phyloP scores from a whole-genome alignment of 345 rosid genomes.

The Pistacia atlantica region DNA sequence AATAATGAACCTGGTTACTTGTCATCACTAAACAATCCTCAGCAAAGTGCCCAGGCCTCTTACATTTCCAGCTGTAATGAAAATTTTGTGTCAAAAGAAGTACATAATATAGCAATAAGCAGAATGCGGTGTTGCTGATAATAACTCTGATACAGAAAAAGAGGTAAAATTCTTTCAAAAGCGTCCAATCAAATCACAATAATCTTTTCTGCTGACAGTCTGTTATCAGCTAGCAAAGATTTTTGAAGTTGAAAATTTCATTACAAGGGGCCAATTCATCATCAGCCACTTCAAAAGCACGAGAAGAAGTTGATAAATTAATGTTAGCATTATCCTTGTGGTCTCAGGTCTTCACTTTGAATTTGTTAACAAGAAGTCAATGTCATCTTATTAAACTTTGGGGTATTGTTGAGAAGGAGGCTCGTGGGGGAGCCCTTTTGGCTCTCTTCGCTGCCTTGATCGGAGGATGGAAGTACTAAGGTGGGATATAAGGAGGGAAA shows the following conservation, averaged over 20 bases:
- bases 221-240: not conserved
- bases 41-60: slow-evolving; percentile 73
- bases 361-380: not conserved
- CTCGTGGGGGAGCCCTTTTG: too few relatives aligned
- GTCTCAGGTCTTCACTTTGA: not conserved
- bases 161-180: not conserved
- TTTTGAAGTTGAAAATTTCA: not conserved
- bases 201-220: not conserved
- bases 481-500: not conserved
- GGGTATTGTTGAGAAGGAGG: not conserved
- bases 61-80: slow-evolving; percentile 59
- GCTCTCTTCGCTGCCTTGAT: too few relatives aligned
- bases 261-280: not conserved
- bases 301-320: not conserved
- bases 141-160: not conserved
- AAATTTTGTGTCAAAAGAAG: not conserved
- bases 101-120: not conserved
- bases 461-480: too few relatives aligned
- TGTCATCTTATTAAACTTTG: not conserved
- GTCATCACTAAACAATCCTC: slow-evolving; percentile 57
- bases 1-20: slow-evolving; percentile 39
- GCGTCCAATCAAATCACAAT: not conserved
- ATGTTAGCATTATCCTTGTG: not conserved
- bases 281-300: not conserved
- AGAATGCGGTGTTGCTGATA: not conserved